These are phyloP conservation scores for Ajuga reptans DNA, from an alignment of 305 asterid species.

Conservation along the genomic window DNA sequence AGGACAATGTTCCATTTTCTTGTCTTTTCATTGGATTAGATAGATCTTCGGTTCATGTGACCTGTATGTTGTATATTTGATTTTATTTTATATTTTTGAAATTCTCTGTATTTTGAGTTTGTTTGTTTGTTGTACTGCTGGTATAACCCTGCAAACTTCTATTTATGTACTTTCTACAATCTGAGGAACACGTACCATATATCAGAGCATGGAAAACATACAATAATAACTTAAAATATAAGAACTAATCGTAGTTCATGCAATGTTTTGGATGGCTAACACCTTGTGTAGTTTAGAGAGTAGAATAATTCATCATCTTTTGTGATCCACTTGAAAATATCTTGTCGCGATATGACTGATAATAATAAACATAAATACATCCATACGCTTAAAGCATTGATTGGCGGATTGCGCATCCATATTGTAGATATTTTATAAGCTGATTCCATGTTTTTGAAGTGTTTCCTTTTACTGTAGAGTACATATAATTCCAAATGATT, in stretches of 20 bases:
- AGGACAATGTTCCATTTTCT: conserved; percentile 5
- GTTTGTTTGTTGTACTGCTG: too few species aligned
- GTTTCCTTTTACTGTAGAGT: background rate
- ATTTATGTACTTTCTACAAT: background rate
- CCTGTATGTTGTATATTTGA: background rate
- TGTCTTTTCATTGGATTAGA: background rate
- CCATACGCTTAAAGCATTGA: background rate
- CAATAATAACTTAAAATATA: background rate
- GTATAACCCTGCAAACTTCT: background rate
- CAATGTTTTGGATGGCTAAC: background rate
- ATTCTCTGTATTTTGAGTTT: background rate
- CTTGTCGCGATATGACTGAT: background rate
- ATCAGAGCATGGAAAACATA: background rate
- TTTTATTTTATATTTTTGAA: background rate
- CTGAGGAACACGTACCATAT: background rate
- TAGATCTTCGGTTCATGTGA: background rate
- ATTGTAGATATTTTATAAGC: background rate
- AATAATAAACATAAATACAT: background rate
- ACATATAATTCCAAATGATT: background rate
- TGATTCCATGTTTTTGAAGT: background rate
- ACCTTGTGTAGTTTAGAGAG: background rate
- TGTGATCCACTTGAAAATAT: background rate
- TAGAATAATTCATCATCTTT: background rate
- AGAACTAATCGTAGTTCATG: conserved; percentile 4
- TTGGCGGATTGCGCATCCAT: background rate